Percentiles rank a stretch among this genome's conserved stretches.
Conservation (phyloP, 306 rosid species). For the Rubus idaeus region DNA sequence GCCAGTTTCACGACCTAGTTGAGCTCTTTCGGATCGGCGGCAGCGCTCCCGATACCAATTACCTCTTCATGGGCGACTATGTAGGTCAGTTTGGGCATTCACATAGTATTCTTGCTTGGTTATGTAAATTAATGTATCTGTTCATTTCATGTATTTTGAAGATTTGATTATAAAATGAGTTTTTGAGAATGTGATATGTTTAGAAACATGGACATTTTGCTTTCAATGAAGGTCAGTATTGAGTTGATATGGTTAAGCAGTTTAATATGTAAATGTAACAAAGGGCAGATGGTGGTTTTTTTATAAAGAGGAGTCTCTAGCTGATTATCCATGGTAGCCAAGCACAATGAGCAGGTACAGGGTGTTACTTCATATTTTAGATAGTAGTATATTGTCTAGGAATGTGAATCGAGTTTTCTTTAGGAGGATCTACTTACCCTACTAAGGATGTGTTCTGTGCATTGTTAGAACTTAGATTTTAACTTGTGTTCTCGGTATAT, state of each 20-base stretch:
- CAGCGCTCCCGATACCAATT: constrained; percentile 39
- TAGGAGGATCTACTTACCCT: too few species aligned
- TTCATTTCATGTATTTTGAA: neutral
- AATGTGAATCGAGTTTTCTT: neutral
- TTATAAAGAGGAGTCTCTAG: neutral
- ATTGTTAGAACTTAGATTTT: neutral
- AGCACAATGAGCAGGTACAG: neutral
- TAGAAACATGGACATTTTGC: neutral
- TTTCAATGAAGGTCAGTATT: neutral
- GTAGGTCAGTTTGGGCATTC: constrained; percentile 32
- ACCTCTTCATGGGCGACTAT: constrained; percentile 47
- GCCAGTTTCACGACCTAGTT: constrained; percentile 43
- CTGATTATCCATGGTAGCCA: neutral
- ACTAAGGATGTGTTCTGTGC: too few species aligned
- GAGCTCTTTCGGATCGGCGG: constrained; percentile 51
- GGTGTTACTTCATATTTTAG: neutral
- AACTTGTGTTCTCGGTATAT: neutral
- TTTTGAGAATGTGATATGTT: constrained; percentile 3
- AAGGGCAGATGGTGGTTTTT: neutral
- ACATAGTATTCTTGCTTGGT: neutral
- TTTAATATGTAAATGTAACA: neutral
- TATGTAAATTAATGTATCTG: neutral
- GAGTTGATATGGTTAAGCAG: neutral
- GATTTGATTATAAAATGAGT: neutral
- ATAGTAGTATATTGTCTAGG: neutral